phyloP scores from a whole-genome alignment of 176 grass and related monocot genomes.

The Poa annua region DNA sequence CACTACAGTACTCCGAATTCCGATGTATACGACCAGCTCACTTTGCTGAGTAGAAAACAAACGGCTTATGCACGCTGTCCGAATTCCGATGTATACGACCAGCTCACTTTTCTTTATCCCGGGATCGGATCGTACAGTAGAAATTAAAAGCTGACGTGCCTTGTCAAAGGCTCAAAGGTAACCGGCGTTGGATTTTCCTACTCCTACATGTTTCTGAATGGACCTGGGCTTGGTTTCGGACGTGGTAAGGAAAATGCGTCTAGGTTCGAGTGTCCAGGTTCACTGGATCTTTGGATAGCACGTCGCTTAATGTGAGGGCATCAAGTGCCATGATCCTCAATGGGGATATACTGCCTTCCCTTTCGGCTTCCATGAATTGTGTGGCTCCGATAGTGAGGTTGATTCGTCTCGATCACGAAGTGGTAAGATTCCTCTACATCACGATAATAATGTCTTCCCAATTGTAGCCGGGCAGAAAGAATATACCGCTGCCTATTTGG shows the following conservation, averaged over 20 bases:
- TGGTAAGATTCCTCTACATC: not conserved
- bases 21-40: not conserved
- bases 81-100: not conserved
- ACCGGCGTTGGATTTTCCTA: not conserved
- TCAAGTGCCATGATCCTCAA: not conserved
- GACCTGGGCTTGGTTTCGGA: slow-evolving; percentile 32
- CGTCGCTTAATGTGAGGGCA: not conserved
- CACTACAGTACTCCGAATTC: no score
- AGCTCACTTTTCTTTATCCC: not conserved
- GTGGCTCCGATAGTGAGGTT: not conserved
- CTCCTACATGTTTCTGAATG: not conserved
- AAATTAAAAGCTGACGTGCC: not conserved
- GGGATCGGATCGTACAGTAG: not conserved
- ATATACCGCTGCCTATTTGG: not conserved
- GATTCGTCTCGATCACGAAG: not conserved
- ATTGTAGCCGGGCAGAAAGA: not conserved
- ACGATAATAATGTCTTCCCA: not conserved
- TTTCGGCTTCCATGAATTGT: not conserved
- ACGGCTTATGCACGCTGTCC: no score
- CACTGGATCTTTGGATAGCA: not conserved
- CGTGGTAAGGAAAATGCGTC: not conserved
- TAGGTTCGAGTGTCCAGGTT: slow-evolving; percentile 19
- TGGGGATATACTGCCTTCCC: slow-evolving; percentile 15
- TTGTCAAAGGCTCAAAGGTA: slow-evolving; percentile 10
- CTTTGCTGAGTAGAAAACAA: not conserved